Conservation (phyloP, 2,329 filamentous ascomycete species). For the Fusarium neocosmosporiellum region DNA sequence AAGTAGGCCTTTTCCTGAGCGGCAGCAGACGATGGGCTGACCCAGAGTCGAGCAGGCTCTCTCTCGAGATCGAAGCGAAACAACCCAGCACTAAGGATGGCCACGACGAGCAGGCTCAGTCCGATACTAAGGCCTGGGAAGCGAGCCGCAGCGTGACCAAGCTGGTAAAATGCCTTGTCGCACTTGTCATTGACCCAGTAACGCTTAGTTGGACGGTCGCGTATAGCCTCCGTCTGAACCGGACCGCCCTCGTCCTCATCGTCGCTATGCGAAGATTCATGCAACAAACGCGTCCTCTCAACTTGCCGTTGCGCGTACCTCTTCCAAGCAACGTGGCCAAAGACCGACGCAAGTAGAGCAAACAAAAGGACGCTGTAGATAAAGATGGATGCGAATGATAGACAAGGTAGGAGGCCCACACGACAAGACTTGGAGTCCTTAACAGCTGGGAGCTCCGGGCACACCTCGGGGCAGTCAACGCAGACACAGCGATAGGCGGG, state of each 20-base stretch:
- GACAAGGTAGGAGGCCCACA: conserved; percentile 88
- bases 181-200: conserved; percentile 88
- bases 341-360: conserved; percentile 72
- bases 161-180: conserved; percentile 80
- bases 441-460: conserved; percentile 84
- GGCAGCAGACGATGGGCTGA: conserved; percentile 91
- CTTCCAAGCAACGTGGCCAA: conserved; percentile 80
- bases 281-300: conserved; percentile 86
- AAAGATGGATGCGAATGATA: conserved; percentile 92
- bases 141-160: conserved; percentile 83
- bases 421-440: conserved; percentile 76
- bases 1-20: conserved; percentile 96
- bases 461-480: conserved; percentile 89
- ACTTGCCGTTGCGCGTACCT: conserved; percentile 79
- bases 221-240: conserved; percentile 78
- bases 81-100: conserved; percentile 87
- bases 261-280: conserved; percentile 85
- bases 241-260: conserved; percentile 92
- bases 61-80: conserved; percentile 88
- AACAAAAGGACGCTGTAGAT: conserved; percentile 82
- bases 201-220: conserved; percentile 80
- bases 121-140: conserved; percentile 88
- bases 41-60: conserved; percentile 93
- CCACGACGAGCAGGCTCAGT: conserved; percentile 79
- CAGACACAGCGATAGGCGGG: conserved; percentile 90